phyloP scores from a whole-genome alignment of 176 grass and related monocot species.

The Chloris gayana region DNA sequence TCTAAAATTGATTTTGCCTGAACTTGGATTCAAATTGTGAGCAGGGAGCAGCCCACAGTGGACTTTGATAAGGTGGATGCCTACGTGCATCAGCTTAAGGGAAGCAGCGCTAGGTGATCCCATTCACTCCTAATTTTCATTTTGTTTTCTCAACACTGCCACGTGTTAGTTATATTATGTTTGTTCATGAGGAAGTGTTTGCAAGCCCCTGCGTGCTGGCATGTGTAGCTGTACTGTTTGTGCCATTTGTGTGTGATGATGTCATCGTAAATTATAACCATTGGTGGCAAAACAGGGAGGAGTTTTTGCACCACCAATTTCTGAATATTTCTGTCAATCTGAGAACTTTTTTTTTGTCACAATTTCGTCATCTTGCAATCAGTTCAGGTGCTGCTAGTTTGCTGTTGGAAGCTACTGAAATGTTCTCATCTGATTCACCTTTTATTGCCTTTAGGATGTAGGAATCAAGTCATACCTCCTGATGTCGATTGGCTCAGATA shows the following conservation, averaged over 20 bases:
- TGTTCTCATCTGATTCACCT: neutral
- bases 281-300: neutral
- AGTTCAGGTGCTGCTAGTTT: neutral
- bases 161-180: neutral
- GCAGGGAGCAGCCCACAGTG: constrained; percentile 63
- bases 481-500: neutral
- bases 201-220: neutral
- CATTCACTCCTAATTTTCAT: neutral
- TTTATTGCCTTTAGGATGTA: neutral
- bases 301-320: neutral
- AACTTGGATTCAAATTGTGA: neutral
- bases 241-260: neutral
- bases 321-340: neutral
- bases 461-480: neutral
- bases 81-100: constrained; percentile 83
- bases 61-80: constrained; percentile 77
- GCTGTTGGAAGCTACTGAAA: neutral
- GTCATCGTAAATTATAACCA: neutral
- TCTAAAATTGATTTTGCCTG: neutral
- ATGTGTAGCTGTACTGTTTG: neutral
- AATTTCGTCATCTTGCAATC: neutral
- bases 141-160: neutral
- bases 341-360: neutral
- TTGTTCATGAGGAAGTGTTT: neutral
- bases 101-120: constrained; percentile 79